phyloP scores from a whole-genome alignment of 306 rosid genomes.

The Dicorynia guianensis region DNA sequence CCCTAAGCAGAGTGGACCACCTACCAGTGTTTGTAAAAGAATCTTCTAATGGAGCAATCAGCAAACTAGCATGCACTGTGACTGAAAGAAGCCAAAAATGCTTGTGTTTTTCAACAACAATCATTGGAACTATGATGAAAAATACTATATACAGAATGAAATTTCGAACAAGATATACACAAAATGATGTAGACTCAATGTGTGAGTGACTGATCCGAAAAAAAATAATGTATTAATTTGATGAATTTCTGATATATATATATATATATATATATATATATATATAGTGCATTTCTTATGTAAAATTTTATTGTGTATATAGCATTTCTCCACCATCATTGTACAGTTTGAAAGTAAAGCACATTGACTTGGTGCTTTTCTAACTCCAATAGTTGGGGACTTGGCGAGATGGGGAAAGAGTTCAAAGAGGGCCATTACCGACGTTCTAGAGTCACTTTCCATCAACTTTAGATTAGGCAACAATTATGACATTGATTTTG shows the following conservation, averaged over 20 bases:
- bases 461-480: neutral
- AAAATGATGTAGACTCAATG: too few species aligned
- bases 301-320: too few species aligned
- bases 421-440: slow-evolving; percentile 35
- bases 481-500: slow-evolving; percentile 37
- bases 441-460: slow-evolving; percentile 37
- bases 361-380: slow-evolving; percentile 37
- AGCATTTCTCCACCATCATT: too few species aligned
- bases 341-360: slow-evolving; percentile 37
- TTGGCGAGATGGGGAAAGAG: slow-evolving; percentile 23
- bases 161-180: too few species aligned
- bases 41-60: slow-evolving; percentile 41
- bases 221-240: too few species aligned
- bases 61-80: slow-evolving; percentile 7
- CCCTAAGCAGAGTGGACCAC: neutral
- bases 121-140: slow-evolving; percentile 45
- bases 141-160: too few species aligned
- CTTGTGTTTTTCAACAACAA: slow-evolving; percentile 42
- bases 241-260: too few species aligned
- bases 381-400: slow-evolving; percentile 49
- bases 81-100: slow-evolving; percentile 12
- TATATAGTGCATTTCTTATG: too few species aligned
- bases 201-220: too few species aligned
- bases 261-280: too few species aligned
- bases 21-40: neutral